Evolutionary conservation across 805 yeast species (phyloP).

Genomic region (Ascoidea tarda): DNA sequence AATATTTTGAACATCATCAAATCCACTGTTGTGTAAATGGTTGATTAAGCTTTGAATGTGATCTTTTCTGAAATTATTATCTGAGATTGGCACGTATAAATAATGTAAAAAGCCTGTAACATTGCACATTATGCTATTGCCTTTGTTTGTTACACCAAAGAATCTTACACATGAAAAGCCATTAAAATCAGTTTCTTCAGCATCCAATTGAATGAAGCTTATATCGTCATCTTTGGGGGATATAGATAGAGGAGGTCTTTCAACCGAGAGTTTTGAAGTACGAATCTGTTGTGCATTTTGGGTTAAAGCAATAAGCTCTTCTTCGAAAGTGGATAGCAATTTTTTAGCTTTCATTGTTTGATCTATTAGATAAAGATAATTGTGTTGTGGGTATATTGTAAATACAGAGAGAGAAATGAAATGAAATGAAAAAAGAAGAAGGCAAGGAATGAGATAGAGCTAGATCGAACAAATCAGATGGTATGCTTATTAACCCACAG

Average conservation of each 20-base stretch:
- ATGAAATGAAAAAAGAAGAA: no score
- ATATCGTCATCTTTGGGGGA: constrained; percentile 36
- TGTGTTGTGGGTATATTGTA: no score
- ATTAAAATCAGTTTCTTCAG: constrained; percentile 61
- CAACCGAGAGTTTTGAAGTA: constrained; percentile 17
- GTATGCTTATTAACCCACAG: no score
- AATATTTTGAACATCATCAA: constrained; percentile 46
- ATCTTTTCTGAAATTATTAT: constrained; percentile 42
- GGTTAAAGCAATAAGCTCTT: background rate
- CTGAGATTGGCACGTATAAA: constrained; percentile 82
- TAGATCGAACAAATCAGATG: no score
- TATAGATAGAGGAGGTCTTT: constrained; percentile 44
- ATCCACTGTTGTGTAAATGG: constrained; percentile 30
- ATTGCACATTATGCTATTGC: constrained; percentile 80
- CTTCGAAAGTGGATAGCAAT: background rate
- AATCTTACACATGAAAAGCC: constrained; percentile 60
- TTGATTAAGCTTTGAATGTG: constrained; percentile 33
- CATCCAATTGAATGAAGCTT: constrained; percentile 85
- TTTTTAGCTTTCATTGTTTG: no score
- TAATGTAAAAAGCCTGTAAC: constrained; percentile 85
- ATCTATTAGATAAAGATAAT: no score
- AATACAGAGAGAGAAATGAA: no score
- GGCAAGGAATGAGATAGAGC: no score
- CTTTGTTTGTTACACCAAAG: constrained; percentile 84
- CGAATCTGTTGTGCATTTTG: constrained; percentile 1